Evolutionary conservation across 2,329 filamentous ascomycete species (phyloP).

Genomic region (Thielaviopsis musarum): DNA sequence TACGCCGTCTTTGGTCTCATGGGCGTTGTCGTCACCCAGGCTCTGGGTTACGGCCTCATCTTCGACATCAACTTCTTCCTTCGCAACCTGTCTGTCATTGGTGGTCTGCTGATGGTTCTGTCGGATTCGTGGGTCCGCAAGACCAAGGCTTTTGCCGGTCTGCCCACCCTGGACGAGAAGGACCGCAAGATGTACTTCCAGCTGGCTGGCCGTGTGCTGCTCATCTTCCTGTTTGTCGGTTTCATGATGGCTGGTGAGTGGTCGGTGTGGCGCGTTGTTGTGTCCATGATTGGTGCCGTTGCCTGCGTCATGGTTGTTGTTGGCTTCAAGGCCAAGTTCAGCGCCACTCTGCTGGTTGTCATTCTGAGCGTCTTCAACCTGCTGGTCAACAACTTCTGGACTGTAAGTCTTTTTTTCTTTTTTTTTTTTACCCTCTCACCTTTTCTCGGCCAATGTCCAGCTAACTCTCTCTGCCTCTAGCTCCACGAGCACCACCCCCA

Average conservation of each 20-base stretch:
- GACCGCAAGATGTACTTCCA: constrained; percentile 99
- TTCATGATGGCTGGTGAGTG: constrained; percentile 93
- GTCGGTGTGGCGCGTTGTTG: constrained; percentile 73
- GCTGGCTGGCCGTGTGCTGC: constrained; percentile 80
- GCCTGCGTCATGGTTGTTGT: constrained; percentile 98
- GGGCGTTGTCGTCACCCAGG: constrained; percentile 80
- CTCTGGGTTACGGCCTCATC: constrained; percentile 90
- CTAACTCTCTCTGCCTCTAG: constrained; percentile 28
- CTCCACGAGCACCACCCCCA: constrained; percentile 96
- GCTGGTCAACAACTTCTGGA: constrained; percentile 99
- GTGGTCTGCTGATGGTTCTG: constrained; percentile 91
- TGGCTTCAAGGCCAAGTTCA: constrained; percentile 99
- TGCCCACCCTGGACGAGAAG: constrained; percentile 93
- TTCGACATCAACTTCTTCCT: constrained; percentile 99
- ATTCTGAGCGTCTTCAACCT: constrained; percentile 95
- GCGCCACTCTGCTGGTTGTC: constrained; percentile 83
- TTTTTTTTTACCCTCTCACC: constrained; percentile 8
- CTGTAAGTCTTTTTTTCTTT: constrained; percentile 40
- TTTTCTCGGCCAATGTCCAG: constrained; percentile 7
- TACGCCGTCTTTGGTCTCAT: constrained; percentile 84
- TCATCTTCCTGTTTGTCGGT: constrained; percentile 95
- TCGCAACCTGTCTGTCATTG: constrained; percentile 93
- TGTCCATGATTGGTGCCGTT: constrained; percentile 70
- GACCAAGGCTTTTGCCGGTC: constrained; percentile 85
- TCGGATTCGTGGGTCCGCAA: constrained; percentile 98